Base-by-base conservation (phyloP, 2,329 filamentous ascomycete species). In the Nigrospora oryzae region DNA sequence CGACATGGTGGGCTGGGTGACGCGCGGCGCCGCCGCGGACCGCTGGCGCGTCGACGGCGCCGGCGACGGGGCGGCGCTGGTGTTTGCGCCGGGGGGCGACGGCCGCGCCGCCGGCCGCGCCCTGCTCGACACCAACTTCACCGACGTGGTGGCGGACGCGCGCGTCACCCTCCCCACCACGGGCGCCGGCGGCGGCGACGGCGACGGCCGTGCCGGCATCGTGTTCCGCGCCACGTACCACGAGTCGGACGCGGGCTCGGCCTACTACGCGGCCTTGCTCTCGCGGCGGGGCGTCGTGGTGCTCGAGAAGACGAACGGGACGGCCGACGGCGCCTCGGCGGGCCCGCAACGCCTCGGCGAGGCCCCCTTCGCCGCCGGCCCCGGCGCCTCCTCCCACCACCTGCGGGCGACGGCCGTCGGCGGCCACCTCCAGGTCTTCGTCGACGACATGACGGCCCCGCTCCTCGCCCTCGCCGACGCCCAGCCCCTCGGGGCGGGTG, bases 1-100 rank as follows among this genome's bases (percentile, higher is more conserved):
- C 10, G 52, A 62, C 19, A 60, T 64, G 51, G 53, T 68, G 42
- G 62, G 52, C 4, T 70, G 67, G 67, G 60, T 53, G 16, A 52
- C 54, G 3, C 59, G 53, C 42, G 53, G 50, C 14, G 52, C n/a
- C n/a, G n/a, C n/a, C n/a, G 51, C 12, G 42, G 42, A n/a, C 4
- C 63, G 60, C 56, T 46, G 48, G 0, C 57, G 61, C n/a, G 46
- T 45, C 11, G 49, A 59, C 11, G 48, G 53, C 31, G 52, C 55
- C 31, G 28, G 12, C 19, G 16, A 16, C 8, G 32, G 30, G 1
- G 32, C 36, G 2, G 15, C 34, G 34, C 32, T 42, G 8, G 32
- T 33, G 16, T 32, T 28, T n/a, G 16, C 16, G 17, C 5, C 4
- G 16, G 40, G 33, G 16, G 40, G 23, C 14, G 23, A 10, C 23